A percentile compares a stretch with the other conserved stretches of the same genome.
These are phyloP conservation scores for Gossypium lobatum DNA, from an alignment of 441 rosid genomes.

Conservation along the genomic window DNA sequence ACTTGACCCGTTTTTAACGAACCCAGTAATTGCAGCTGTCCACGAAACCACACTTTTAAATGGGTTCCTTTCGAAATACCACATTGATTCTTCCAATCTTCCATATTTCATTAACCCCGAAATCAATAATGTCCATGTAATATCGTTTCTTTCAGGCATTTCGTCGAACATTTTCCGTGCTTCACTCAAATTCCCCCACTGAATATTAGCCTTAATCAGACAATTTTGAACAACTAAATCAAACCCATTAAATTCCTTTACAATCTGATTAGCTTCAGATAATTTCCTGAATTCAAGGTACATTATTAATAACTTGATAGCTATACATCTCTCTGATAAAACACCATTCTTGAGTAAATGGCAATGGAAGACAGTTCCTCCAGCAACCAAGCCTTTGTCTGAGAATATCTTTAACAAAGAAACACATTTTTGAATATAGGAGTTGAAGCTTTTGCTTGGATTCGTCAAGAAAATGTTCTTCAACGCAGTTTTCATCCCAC, in stretches of 20 bases:
- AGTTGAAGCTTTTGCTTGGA: constrained; percentile 24
- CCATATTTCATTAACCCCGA: constrained; percentile 53
- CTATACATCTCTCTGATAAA: constrained; percentile 34
- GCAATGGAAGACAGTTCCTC: constrained; percentile 42
- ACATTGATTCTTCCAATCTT: constrained; percentile 40
- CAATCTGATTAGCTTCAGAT: constrained; percentile 36
- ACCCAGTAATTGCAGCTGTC: constrained; percentile 53
- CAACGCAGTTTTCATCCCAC: constrained; percentile 25
- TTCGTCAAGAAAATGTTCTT: constrained; percentile 22
- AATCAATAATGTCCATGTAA: constrained; percentile 50
- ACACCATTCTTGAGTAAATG: constrained; percentile 40
- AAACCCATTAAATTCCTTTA: constrained; percentile 39
- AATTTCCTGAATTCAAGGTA: constrained; percentile 33
- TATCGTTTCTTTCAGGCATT: constrained; percentile 56
- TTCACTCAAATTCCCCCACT: constrained; percentile 39
- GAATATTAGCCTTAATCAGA: constrained; percentile 29
- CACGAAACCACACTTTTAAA: constrained; percentile 45
- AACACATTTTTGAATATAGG: constrained; percentile 23
- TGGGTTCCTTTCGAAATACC: constrained; percentile 49
- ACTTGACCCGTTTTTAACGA: constrained; percentile 40
- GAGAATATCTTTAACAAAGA: constrained; percentile 29
- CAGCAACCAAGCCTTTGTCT: constrained; percentile 21
- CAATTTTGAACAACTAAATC: constrained; percentile 44
- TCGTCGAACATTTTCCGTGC: constrained; percentile 53
- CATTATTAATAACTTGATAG: constrained; percentile 46